phyloP scores from a whole-genome alignment of 371 early-diverging fungal species.

The Circinella umbellata region DNA sequence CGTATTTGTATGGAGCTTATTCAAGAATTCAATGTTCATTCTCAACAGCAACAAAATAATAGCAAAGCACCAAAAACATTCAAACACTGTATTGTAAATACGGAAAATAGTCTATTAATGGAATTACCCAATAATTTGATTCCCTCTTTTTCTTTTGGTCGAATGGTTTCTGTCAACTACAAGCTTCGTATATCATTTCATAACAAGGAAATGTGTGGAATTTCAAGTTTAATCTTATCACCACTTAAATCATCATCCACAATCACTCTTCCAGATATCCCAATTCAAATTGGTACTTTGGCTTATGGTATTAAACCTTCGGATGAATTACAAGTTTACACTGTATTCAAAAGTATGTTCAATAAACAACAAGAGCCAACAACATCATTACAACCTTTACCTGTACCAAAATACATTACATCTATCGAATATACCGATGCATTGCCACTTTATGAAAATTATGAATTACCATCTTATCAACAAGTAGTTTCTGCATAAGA shows the following conservation, averaged over 20 bases:
- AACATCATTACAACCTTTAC: conserved; percentile 11
- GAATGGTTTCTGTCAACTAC: conserved; percentile 28
- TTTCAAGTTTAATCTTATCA: not conserved
- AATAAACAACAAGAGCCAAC: not conserved
- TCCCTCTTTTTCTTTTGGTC: conserved; percentile 39
- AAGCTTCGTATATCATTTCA: conserved; percentile 28
- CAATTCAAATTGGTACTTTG: conserved; percentile 38
- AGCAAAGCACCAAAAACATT: not conserved
- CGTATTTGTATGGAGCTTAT: not conserved
- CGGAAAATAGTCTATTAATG: not conserved
- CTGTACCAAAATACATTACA: conserved; percentile 31
- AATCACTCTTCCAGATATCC: conserved; percentile 16
- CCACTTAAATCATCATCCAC: not conserved
- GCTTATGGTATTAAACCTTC: conserved; percentile 36
- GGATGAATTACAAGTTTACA: conserved; percentile 33
- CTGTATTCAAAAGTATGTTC: conserved; percentile 16
- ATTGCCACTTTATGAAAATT: conserved; percentile 31
- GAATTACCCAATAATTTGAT: conserved; percentile 30
- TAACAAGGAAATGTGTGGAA: conserved; percentile 8
- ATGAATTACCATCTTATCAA: conserved; percentile 70
- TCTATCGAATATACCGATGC: conserved; percentile 34
- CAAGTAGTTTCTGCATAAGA: not conserved
- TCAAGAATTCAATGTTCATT: not conserved
- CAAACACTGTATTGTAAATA: not conserved
- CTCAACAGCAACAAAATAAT: not conserved